Conservation (phyloP, 2,329 filamentous ascomycete species). For the Penicillium palitans region DNA sequence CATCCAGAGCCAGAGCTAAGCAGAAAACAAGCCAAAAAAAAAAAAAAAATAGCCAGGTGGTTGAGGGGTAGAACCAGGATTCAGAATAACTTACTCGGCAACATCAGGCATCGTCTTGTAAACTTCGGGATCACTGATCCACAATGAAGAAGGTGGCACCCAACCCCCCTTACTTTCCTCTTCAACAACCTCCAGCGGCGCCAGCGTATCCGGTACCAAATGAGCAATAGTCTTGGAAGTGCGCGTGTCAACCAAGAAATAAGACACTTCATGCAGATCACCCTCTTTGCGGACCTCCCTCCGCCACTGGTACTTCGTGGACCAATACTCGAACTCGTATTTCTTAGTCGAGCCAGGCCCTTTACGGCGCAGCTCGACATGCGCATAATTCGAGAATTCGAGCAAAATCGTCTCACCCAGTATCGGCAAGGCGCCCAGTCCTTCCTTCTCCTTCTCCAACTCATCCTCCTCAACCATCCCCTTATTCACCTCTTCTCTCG, state of each 20-base stretch:
- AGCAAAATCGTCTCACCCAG: conserved; percentile 81
- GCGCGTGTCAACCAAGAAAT: conserved; percentile 73
- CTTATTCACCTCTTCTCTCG: neutral
- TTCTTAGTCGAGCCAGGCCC: conserved; percentile 67
- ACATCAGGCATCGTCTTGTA: conserved; percentile 73
- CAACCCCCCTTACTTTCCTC: conserved; percentile 81
- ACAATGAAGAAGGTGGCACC: conserved; percentile 87
- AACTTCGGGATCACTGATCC: conserved; percentile 75
- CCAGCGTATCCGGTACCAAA: conserved; percentile 77
- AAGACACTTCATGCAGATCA: conserved; percentile 65
- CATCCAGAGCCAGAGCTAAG: neutral
- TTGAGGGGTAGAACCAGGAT: neutral
- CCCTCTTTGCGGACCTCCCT: conserved; percentile 69
- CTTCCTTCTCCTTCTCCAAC: conserved; percentile 15
- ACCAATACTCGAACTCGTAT: conserved; percentile 96
- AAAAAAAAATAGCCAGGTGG: neutral
- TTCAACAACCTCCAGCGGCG: conserved; percentile 66
- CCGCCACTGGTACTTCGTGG: conserved; percentile 79
- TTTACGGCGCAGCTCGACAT: conserved; percentile 74
- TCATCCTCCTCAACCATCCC: conserved; percentile 6
- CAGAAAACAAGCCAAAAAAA: neutral
- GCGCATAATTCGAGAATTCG: conserved; percentile 96
- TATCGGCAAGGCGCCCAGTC: conserved; percentile 20
- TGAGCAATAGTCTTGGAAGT: conserved; percentile 70
- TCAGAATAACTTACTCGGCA: conserved; percentile 69